These are phyloP conservation scores for Hawksworthiomyces lignivorus DNA, from an alignment of 2,329 filamentous ascomycete genomes.

Conservation along the genomic window DNA sequence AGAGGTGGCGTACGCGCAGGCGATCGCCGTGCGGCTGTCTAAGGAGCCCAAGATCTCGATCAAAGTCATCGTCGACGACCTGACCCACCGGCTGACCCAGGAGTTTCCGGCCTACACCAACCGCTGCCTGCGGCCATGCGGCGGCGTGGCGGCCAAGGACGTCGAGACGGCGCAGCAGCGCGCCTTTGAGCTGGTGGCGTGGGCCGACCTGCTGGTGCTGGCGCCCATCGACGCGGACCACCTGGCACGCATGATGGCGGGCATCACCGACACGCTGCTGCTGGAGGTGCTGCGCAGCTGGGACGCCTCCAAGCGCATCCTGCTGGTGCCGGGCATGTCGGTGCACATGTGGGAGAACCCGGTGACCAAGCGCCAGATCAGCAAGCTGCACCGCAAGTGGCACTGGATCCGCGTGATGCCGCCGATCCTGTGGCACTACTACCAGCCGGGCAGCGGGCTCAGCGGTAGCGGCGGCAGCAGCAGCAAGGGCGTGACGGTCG, in stretches of 20 bases:
- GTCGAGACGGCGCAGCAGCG: slow-evolving; percentile 46
- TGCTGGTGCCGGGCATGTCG: slow-evolving; percentile 85
- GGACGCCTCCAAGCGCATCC: slow-evolving; percentile 77
- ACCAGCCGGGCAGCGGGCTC: slow-evolving; percentile 15
- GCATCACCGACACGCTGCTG: slow-evolving; percentile 72
- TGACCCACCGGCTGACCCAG: slow-evolving; percentile 54
- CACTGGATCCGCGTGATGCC: slow-evolving; percentile 77
- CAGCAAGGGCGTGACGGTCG: slow-evolving; percentile 30
- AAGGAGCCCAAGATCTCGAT: slow-evolving; percentile 56
- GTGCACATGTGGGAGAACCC: slow-evolving; percentile 85
- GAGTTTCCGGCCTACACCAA: slow-evolving; percentile 56
- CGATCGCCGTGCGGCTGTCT: slow-evolving; percentile 58
- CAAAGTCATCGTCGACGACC: slow-evolving; percentile 57
- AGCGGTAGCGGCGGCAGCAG: slow-evolving; percentile 19
- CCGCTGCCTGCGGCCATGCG: slow-evolving; percentile 28
- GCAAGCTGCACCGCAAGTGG: slow-evolving; percentile 77
- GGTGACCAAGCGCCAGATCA: slow-evolving; percentile 78
- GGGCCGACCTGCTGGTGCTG: slow-evolving; percentile 81
- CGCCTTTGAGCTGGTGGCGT: slow-evolving; percentile 65
- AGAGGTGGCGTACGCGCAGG: slow-evolving; percentile 58
- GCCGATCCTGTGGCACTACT: slow-evolving; percentile 75
- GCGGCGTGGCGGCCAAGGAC: slow-evolving; percentile 25
- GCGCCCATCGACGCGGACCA: slow-evolving; percentile 79
- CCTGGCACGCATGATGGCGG: slow-evolving; percentile 79
- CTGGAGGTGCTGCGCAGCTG: slow-evolving; percentile 77